Conservation (phyloP, 1,284 basidiomycete species). For the Papiliotrema flavescens region DNA sequence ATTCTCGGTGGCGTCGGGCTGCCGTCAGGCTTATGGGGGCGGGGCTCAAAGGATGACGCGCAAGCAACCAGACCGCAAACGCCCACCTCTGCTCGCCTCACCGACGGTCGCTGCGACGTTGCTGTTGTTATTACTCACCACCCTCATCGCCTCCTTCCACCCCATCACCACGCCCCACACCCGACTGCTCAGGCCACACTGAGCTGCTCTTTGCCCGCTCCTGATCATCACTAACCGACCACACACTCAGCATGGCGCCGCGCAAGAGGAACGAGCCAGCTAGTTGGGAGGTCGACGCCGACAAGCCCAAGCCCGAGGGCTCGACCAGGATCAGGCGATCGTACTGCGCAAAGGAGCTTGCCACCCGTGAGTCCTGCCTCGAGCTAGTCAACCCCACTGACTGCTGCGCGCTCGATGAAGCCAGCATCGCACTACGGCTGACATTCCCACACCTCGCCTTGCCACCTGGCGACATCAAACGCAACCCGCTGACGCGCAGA, state of each 20-base stretch:
- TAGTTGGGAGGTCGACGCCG: slow-evolving; percentile 50
- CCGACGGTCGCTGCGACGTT: too few species aligned
- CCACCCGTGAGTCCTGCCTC: slow-evolving; percentile 54
- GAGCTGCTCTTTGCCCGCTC: background rate
- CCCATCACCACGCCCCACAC: background rate
- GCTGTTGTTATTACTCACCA: too few species aligned
- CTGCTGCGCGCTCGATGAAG: too few species aligned
- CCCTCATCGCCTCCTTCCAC: background rate
- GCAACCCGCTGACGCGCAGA: slow-evolving; percentile 28
- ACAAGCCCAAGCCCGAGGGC: slow-evolving; percentile 53
- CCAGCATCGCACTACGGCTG: too few species aligned
- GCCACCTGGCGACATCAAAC: background rate
- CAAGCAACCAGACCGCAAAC: background rate
- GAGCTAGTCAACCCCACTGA: too few species aligned
- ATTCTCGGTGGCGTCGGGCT: too few species aligned
- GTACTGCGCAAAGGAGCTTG: slow-evolving; percentile 64
- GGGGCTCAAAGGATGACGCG: background rate
- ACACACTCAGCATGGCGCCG: slow-evolving; percentile 41
- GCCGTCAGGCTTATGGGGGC: too few species aligned
- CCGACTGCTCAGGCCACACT: too few species aligned
- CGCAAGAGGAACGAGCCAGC: slow-evolving; percentile 46
- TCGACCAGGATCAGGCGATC: slow-evolving; percentile 67
- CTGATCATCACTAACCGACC: background rate
- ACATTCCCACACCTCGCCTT: background rate
- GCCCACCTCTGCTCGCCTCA: background rate